A percentile compares a stretch with the other conserved stretches of the same genome.
Evolutionary conservation across 1,284 basidiomycete species (phyloP).

Genomic region (Leccinum fallax): DNA sequence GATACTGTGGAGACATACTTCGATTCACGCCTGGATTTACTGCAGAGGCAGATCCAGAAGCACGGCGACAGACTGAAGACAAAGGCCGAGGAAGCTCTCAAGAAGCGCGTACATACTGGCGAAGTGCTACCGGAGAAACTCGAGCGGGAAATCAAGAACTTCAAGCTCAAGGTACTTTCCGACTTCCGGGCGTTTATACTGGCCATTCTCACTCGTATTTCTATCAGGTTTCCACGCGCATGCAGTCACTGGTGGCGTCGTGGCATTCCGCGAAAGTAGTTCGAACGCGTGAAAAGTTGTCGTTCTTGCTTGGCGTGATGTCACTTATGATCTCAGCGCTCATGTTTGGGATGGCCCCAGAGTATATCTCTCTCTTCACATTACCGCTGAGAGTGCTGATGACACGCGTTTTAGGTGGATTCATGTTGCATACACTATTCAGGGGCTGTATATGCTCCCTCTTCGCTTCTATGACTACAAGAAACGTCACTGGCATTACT

Average conservation of each 20-base stretch:
- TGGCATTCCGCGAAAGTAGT: slow-evolving; percentile 93
- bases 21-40: slow-evolving; percentile 87
- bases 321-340: slow-evolving; percentile 82
- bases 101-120: slow-evolving; percentile 68
- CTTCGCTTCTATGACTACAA: slow-evolving; percentile 84
- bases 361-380: slow-evolving; percentile 47
- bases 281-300: slow-evolving; percentile 86
- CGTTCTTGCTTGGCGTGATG: slow-evolving; percentile 92
- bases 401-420: slow-evolving; percentile 57
- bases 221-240: slow-evolving; percentile 70
- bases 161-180: slow-evolving; percentile 59
- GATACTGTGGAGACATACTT: slow-evolving; percentile 90
- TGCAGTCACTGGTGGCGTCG: slow-evolving; percentile 69
- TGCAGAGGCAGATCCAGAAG: slow-evolving; percentile 85
- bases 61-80: slow-evolving; percentile 82
- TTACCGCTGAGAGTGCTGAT: slow-evolving; percentile 7
- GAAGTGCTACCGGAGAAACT: slow-evolving; percentile 74
- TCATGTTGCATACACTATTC: slow-evolving; percentile 77
- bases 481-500: slow-evolving; percentile 89
- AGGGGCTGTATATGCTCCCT: slow-evolving; percentile 77
- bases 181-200: background rate
- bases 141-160: slow-evolving; percentile 81
- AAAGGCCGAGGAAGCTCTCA: slow-evolving; percentile 71
- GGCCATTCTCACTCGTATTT: slow-evolving; percentile 13
- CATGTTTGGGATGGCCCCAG: slow-evolving; percentile 80